Percentiles rank a stretch among this genome's conserved stretches.
These are phyloP conservation scores for Psophocarpus tetragonolobus DNA, from an alignment of 306 rosid genomes.

Conservation along the genomic window DNA sequence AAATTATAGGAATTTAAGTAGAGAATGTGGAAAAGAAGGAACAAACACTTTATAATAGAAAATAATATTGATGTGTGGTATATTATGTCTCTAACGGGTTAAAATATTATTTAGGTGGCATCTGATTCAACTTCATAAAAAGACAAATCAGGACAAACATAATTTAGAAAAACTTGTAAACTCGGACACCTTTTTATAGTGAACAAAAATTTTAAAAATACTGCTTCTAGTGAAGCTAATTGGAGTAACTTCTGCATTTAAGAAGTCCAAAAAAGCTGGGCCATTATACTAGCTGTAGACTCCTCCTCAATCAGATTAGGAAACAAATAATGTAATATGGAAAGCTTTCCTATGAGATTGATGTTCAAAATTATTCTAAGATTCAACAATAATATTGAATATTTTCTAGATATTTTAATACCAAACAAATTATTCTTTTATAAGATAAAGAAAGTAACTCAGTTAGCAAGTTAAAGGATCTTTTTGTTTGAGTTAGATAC, in stretches of 20 bases:
- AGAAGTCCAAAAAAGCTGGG: neutral
- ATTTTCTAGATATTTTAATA: slow-evolving; percentile 2
- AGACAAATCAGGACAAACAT: neutral
- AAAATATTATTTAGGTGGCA: neutral
- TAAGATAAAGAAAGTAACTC: slow-evolving; percentile 8
- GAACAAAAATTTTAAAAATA: neutral
- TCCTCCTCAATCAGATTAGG: neutral
- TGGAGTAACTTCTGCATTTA: neutral
- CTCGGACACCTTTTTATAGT: neutral
- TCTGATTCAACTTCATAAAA: neutral
- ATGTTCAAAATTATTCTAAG: neutral
- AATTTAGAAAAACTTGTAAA: neutral
- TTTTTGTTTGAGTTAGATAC: slow-evolving; percentile 13
- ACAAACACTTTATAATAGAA: neutral
- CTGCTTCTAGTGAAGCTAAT: neutral
- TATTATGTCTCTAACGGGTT: neutral
- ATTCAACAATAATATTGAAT: neutral
- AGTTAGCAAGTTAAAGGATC: neutral
- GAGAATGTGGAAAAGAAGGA: slow-evolving; percentile 2
- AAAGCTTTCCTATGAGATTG: neutral
- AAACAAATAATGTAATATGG: neutral
- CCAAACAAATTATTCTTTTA: slow-evolving; percentile 1
- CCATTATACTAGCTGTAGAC: neutral
- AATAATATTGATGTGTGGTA: neutral
- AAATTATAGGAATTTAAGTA: slow-evolving; percentile 5